Percentiles rank a stretch among this genome's conserved stretches.
These are phyloP conservation scores for Globisporangium acanthophoron DNA, from an alignment of 352 stramenopile species.

Conservation along the genomic window DNA sequence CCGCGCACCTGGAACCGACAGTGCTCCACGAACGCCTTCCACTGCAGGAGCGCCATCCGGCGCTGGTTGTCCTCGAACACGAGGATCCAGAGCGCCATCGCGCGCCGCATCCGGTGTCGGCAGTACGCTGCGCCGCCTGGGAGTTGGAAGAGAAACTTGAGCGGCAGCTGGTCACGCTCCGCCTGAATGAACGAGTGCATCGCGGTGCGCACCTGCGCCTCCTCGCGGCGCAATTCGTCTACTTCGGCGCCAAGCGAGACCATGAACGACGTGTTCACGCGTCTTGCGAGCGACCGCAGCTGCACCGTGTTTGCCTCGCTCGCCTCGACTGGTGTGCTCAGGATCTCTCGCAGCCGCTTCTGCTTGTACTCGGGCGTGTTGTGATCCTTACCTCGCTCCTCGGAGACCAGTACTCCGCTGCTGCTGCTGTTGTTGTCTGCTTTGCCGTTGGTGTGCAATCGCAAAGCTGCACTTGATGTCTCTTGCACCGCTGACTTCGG, in stretches of 20 bases:
- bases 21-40: constrained; percentile 73
- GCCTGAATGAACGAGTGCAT: constrained; percentile 49
- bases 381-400: constrained; percentile 15
- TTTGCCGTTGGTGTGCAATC: not conserved
- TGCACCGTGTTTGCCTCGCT: constrained; percentile 34
- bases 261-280: constrained; percentile 48
- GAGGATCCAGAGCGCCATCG: constrained; percentile 63
- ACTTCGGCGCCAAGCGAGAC: constrained; percentile 36
- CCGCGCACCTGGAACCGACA: constrained; percentile 48
- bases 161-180: constrained; percentile 53
- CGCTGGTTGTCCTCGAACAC: constrained; percentile 75
- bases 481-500: not conserved
- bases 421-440: not conserved
- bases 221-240: constrained; percentile 28
- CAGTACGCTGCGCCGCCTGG: constrained; percentile 72
- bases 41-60: constrained; percentile 69
- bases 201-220: constrained; percentile 29
- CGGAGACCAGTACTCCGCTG: not conserved
- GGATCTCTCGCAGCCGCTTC: constrained; percentile 52
- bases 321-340: constrained; percentile 54
- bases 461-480: not conserved
- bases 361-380: constrained; percentile 56
- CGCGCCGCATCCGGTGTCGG: constrained; percentile 57
- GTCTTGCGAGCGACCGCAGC: constrained; percentile 32
- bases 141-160: constrained; percentile 80